A percentile compares a stretch with the other conserved stretches of the same genome.
Evolutionary conservation across 257 asterid species (phyloP).

Genomic region (Lavandula angustifolia): DNA sequence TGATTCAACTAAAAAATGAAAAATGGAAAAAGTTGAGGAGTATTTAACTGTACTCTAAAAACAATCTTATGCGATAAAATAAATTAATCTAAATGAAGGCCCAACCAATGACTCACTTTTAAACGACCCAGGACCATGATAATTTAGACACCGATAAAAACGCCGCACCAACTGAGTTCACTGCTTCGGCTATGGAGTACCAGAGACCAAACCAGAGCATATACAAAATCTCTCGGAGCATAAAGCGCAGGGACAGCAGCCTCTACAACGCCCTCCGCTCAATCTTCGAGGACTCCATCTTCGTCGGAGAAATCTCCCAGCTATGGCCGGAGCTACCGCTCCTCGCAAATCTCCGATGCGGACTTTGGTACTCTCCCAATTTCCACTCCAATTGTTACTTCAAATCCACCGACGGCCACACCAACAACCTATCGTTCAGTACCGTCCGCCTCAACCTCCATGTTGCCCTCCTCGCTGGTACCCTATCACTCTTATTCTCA

Average conservation of each 20-base stretch:
- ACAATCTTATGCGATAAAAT: too few relatives aligned
- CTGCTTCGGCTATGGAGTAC: slow-evolving; percentile 45
- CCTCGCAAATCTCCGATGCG: slow-evolving; percentile 93
- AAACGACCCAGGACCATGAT: neutral
- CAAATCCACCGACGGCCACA: slow-evolving; percentile 98
- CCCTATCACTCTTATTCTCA: neutral
- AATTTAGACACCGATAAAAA: too few relatives aligned
- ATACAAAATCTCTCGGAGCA: slow-evolving; percentile 65
- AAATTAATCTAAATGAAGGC: too few relatives aligned
- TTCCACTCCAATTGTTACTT: slow-evolving; percentile 76
- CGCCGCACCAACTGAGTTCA: too few relatives aligned
- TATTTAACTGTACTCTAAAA: too few relatives aligned
- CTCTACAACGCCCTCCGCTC: slow-evolving; percentile 88
- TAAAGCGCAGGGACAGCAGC: slow-evolving; percentile 68
- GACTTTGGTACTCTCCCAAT: slow-evolving; percentile 79
- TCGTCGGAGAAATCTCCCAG: slow-evolving; percentile 84
- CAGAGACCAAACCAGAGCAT: slow-evolving; percentile 57
- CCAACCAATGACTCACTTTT: too few relatives aligned
- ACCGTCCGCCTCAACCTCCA: slow-evolving; percentile 94
- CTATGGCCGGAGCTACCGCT: slow-evolving; percentile 92
- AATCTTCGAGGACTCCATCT: slow-evolving; percentile 87
- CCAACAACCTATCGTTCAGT: slow-evolving; percentile 81
- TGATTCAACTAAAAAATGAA: too few relatives aligned
- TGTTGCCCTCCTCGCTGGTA: slow-evolving; percentile 83
- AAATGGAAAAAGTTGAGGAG: too few relatives aligned